Base-by-base conservation (phyloP, 202 grass and related monocot genomes). In the Digitaria exilis region DNA sequence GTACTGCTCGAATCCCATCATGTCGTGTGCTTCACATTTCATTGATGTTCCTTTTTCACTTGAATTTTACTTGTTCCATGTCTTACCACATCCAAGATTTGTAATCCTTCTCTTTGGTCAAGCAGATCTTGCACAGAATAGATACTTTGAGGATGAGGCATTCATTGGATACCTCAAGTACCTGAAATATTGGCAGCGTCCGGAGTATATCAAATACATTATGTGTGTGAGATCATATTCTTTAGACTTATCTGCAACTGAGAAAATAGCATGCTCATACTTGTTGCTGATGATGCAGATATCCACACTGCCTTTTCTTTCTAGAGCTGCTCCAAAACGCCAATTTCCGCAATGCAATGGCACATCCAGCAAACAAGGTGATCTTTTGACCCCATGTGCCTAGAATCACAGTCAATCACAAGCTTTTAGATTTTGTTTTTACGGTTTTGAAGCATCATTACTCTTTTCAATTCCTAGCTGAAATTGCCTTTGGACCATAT, bases 291-390 rank as follows among this genome's bases (percentile, higher is more conserved):
- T 73, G 49, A 31, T 73, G 3, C 71, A 95, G 96, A 89, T 98
- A 98, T 88, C 96, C 96, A 0, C 96, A 98, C 85, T 98, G 96
- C 60, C 96, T 98, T 87, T 95, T 88, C 85, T 98, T 98, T 89
- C 96, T 98, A 74, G 92, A 98, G 69, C 96, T 98, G 71, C 96
- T 98, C 14, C 92, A 95, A 90, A 98, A 95, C 77, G 87, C 87
- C 50, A 98, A 93, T n/a, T n/a, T n/a, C n/a, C n/a, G n/a, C n/a
- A n/a, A n/a, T n/a, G n/a, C n/a, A n/a, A n/a, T n/a, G n/a, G 96
- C 96, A 78, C 96, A 95, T 93, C 96, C 96, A 65, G 91, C 90
- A 84, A 98, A 56, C 92, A 98, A 98, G 93, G 96, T 98, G 41
- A 80, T 80, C 8, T 79, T 54, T 74, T 48, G 50, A 45, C 42